Base-by-base conservation (phyloP, 2,329 filamentous ascomycete species). In the Botrytis pseudocinerea region DNA sequence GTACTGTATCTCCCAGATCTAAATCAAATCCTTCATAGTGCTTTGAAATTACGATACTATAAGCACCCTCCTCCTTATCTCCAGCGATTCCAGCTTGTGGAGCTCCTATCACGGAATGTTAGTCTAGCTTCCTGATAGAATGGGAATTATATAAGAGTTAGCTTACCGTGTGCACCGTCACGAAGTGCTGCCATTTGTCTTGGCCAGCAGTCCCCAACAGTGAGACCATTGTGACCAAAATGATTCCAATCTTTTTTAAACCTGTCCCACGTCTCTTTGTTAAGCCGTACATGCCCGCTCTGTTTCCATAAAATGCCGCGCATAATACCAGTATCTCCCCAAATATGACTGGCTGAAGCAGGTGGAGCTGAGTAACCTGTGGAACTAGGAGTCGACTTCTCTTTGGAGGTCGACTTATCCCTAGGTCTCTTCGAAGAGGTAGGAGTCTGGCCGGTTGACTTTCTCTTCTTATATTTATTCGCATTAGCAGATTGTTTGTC, bases 71-170 rank as follows among this genome's bases (percentile, higher is more conserved):
- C 1, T 16, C 7, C 1, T 1, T 1, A n/a, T 57, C n/a, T 7
- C 70, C 70, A 2, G 40, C 54, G 1, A 71, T 71, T 12, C 70
- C 70, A 18, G 35, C 70, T 54, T 54, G 46, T 12, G 70, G 28
- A 6, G 46, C 4, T 3, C 70, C 70, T 71, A 6, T 5, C 2
- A 9, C 4, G 5, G 22, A 6, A 25, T 3, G 22, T 69, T 59
- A 32, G 66, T 35, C 5, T 35, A 35, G 6, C 35, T 35, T 35
- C 35, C 35, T 7, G 35, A 35, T 35, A 35, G 35, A 35, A 35
- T 35, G 35, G 35, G 35, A 35, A 35, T 35, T 35, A 4, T 35
- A 1, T 4, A 35, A 35, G 35, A 35, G 5, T 35, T 35, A 7
- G 3, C 35, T 35, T 35, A 35, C 35, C 35, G 35, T 35, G 35